Evolutionary conservation across 225 moss, liverwort and hornwort genomes (phyloP).

Genomic region (Marchantia polymorpha): DNA sequence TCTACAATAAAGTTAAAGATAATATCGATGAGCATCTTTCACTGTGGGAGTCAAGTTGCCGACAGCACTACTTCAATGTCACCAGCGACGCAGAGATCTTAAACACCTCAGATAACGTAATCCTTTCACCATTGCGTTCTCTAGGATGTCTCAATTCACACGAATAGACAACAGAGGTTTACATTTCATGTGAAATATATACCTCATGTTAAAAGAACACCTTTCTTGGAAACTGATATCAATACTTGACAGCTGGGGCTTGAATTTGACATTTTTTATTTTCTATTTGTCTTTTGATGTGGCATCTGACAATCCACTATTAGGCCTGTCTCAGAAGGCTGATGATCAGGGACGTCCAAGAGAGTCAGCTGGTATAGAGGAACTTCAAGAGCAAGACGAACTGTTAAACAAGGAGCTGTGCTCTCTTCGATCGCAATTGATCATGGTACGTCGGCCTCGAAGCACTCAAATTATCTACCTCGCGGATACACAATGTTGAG

Average conservation of each 20-base stretch:
- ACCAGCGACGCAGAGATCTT: not conserved
- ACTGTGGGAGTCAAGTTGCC: slow-evolving; percentile 33
- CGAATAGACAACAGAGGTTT: not conserved
- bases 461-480: not conserved
- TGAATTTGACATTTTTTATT: too few species aligned
- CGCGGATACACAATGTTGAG: too few species aligned
- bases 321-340: not conserved
- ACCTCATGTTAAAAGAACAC: not conserved
- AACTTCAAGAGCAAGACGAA: slow-evolving; percentile 16
- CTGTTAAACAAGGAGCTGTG: slow-evolving; percentile 24
- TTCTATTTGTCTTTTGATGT: not conserved
- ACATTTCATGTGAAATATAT: not conserved
- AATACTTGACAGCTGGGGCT: not conserved
- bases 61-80: slow-evolving; percentile 21
- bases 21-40: slow-evolving; percentile 24
- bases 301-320: not conserved
- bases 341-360: not conserved
- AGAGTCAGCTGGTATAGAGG: not conserved
- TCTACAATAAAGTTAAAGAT: slow-evolving; percentile 28
- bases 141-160: too few species aligned
- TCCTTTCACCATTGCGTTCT: not conserved
- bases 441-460: slow-evolving; percentile 8
- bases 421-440: slow-evolving; percentile 24
- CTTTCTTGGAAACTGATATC: not conserved
- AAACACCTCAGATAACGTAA: slow-evolving; percentile 11